These are phyloP conservation scores for Kodamaea arcana DNA, from an alignment of 1,139 yeast genomes.

Conservation along the genomic window DNA sequence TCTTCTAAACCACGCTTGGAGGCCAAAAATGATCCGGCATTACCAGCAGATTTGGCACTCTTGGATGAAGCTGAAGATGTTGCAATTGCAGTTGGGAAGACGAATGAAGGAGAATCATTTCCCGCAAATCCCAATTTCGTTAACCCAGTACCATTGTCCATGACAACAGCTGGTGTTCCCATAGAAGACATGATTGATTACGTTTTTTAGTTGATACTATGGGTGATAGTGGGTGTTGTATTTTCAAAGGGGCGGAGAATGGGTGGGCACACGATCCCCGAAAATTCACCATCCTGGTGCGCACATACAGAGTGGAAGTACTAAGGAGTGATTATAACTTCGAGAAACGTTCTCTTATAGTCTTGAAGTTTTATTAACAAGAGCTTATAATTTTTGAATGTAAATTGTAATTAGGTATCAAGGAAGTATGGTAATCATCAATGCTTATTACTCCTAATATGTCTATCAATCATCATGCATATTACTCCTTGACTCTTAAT, in stretches of 20 bases:
- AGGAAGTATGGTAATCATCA: no score
- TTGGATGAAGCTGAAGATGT: slow-evolving; percentile 54
- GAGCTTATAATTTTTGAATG: no score
- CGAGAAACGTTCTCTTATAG: no score
- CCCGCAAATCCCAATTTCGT: slow-evolving; percentile 99
- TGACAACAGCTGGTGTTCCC: slow-evolving; percentile 89
- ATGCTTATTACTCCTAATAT: no score
- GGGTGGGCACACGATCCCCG: neutral
- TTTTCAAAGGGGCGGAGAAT: neutral
- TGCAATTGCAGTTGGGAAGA: slow-evolving; percentile 96
- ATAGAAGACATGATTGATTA: slow-evolving; percentile 47
- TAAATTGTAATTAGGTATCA: no score
- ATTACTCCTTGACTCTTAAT: no score
- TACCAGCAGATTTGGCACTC: slow-evolving; percentile 29
- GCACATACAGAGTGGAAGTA: no score
- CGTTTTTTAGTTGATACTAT: neutral
- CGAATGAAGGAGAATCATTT: slow-evolving; percentile 94
- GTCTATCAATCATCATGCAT: no score
- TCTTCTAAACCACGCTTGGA: slow-evolving; percentile 91
- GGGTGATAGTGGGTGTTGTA: neutral
- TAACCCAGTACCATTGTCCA: slow-evolving; percentile 98
- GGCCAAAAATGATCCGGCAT: slow-evolving; percentile 37
- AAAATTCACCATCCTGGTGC: no score
- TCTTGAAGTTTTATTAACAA: no score
- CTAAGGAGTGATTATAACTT: no score